Base-by-base conservation (phyloP, 176 grass and related monocot genomes). In the Urochloa ruziziensis region DNA sequence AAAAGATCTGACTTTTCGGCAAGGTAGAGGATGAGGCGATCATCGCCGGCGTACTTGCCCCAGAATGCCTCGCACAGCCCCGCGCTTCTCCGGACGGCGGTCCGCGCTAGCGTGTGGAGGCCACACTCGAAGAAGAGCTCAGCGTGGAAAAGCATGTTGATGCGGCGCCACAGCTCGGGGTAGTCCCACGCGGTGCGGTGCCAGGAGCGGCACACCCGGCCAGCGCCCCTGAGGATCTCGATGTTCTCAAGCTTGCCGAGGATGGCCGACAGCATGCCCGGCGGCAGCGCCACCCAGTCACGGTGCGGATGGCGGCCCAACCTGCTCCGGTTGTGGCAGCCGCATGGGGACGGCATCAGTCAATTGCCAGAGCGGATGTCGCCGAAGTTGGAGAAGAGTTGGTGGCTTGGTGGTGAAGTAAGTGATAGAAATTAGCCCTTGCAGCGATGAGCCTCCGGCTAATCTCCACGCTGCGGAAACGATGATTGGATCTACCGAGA, bases 31-130 rank as follows among this genome's bases (percentile, higher is more conserved):
- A 87, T 69, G 14, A 87, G 14, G 1, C 53, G 54, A 34, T 81
- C 68, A 64, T 82, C 77, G 48, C 29, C 77, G 3, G 54, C 36
- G 33, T 87, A 21, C 27, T 81, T 56, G 5, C 48, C 33, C 7
- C 75, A 87, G 58, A 87, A 87, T 7, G 70, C 85, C 77, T 87
- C 85, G 42, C 79, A 80, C 62, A 9, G 42, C 19, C 68, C 77
- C 0, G 46, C 34, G 34, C 78, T 74, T 8, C 85, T 42, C 30
- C 70, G 39, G 28, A 87, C 80, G 30, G 85, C 77, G 23, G 52
- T 64, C 4, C 25, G 8, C 7, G 76, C 80, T 29, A 72, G 21
- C 39, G 40, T 21, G 28, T 7, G 14, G 23, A 21, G 34, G 19
- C 24, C 10, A 36, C 6, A 18, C 15, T 65, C 1, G 62, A 35